Evolutionary conservation across 2,329 filamentous ascomycete species (phyloP).

Genomic region (Fusarium decemcellulare): DNA sequence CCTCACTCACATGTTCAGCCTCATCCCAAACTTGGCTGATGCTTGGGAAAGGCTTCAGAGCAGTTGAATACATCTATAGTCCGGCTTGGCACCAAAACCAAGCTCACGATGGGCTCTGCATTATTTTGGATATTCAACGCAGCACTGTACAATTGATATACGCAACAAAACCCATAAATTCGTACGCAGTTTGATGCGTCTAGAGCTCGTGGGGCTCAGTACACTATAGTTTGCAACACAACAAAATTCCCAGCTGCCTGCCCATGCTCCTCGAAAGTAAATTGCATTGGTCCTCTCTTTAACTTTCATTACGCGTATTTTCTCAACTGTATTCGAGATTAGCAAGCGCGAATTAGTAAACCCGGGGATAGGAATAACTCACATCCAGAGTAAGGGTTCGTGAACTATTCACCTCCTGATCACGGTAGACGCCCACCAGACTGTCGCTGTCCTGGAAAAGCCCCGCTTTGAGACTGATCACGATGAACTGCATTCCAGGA

Average conservation of each 20-base stretch:
- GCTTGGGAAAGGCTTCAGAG: background rate
- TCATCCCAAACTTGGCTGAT: background rate
- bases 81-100: too few relatives aligned
- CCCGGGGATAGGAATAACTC: constrained; percentile 61
- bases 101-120: background rate
- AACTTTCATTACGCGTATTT: constrained; percentile 50
- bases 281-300: background rate
- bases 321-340: constrained; percentile 46
- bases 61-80: background rate
- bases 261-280: constrained; percentile 20
- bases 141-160: constrained; percentile 2
- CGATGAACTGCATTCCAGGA: constrained; percentile 99
- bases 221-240: constrained; percentile 5
- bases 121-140: constrained; percentile 6
- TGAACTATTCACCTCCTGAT: constrained; percentile 93
- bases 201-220: constrained; percentile 8
- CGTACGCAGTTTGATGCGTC: constrained; percentile 13
- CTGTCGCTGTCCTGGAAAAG: constrained; percentile 98
- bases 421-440: constrained; percentile 93
- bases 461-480: constrained; percentile 95
- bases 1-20: constrained; percentile 9
- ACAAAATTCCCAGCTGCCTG: constrained; percentile 16
- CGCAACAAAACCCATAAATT: constrained; percentile 21
- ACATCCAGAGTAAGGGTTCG: constrained; percentile 95
- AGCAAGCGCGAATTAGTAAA: constrained; percentile 13